A percentile compares a stretch with the other conserved stretches of the same genome.
Evolutionary conservation across 352 stramenopile species (phyloP).

Genomic region (Phytophthora podocarpi): DNA sequence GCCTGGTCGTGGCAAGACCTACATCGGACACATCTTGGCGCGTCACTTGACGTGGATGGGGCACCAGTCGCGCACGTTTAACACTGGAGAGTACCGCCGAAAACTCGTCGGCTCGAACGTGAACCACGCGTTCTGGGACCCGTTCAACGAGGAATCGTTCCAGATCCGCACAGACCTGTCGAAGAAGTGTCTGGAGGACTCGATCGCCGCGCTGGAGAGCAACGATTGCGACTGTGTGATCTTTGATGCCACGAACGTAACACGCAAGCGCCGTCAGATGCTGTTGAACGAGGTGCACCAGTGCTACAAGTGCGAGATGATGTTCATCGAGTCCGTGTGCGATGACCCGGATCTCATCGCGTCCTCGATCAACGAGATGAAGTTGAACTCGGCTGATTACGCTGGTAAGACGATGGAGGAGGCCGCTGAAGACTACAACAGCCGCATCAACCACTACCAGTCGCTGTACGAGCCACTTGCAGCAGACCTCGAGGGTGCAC

Average conservation of each 20-base stretch:
- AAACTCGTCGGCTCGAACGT: constrained; percentile 66
- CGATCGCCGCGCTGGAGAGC: constrained; percentile 64
- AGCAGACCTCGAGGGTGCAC: constrained; percentile 54
- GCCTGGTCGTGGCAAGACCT: constrained; percentile 83
- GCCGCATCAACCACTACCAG: constrained; percentile 82
- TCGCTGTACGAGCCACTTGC: constrained; percentile 71
- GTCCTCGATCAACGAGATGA: constrained; percentile 88
- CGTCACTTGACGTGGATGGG: constrained; percentile 89
- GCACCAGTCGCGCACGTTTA: constrained; percentile 83
- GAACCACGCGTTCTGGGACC: constrained; percentile 85
- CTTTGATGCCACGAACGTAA: constrained; percentile 87
- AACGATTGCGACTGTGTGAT: constrained; percentile 82
- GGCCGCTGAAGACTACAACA: constrained; percentile 74
- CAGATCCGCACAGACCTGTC: constrained; percentile 73
- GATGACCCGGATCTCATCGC: constrained; percentile 74
- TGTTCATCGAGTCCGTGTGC: constrained; percentile 87
- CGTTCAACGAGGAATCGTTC: constrained; percentile 72
- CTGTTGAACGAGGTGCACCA: constrained; percentile 56
- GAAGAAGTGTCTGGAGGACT: constrained; percentile 74
- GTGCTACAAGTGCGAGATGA: constrained; percentile 79
- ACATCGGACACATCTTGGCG: constrained; percentile 82
- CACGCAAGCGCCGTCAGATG: constrained; percentile 64
- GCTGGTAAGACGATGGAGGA: constrained; percentile 72
- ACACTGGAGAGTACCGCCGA: constrained; percentile 83
- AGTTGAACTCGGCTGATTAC: constrained; percentile 84